Conservation (phyloP, 345 rosid species). For the Leavenworthia alabamica region DNA sequence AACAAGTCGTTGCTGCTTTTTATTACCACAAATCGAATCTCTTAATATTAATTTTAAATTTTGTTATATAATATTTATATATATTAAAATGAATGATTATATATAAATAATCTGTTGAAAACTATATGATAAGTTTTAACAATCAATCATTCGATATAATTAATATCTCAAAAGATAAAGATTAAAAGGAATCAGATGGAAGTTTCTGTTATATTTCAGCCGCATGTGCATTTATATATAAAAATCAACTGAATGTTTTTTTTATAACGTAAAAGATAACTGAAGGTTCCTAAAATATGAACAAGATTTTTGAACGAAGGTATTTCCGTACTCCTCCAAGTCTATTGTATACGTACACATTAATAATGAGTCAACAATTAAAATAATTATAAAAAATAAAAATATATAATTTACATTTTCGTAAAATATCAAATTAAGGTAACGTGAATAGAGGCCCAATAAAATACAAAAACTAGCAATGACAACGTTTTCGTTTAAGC, state of each 20-base stretch:
- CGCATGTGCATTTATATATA: constrained; percentile 23
- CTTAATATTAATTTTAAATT: background rate
- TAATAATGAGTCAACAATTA: no score
- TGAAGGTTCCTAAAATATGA: constrained; percentile 16
- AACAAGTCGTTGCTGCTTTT: background rate
- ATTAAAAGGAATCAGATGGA: constrained; percentile 12
- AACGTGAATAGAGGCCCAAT: no score
- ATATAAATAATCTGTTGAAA: background rate
- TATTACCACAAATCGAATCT: background rate
- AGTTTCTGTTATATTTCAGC: constrained; percentile 29
- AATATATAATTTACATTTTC: no score
- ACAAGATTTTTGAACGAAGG: constrained; percentile 4
- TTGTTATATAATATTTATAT: background rate
- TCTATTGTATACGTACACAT: constrained; percentile 21
- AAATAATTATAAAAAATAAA: no score
- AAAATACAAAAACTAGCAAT: no score
- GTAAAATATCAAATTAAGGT: no score
- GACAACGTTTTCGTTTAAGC: no score
- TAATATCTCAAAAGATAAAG: background rate
- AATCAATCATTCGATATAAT: background rate
- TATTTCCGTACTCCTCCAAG: constrained; percentile 24
- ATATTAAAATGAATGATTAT: background rate
- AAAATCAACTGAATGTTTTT: constrained; percentile 16
- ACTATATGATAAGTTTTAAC: background rate
- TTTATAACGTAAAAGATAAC: background rate